phyloP scores from a whole-genome alignment of 1,284 basidiomycete genomes.

The Trichosporon sp. region DNA sequence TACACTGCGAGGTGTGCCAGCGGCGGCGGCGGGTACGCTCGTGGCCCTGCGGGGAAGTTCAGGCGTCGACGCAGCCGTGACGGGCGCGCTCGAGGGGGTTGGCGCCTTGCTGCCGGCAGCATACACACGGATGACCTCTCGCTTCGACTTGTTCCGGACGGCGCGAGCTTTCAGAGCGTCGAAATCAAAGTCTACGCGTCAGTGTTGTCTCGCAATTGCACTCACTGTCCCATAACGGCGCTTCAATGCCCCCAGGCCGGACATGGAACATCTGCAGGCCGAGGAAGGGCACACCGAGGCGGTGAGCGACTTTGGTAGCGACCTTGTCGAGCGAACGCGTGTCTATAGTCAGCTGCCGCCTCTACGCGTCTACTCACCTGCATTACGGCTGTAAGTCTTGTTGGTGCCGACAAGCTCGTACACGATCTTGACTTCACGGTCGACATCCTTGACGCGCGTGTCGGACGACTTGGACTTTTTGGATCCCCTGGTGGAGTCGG shows the following conservation, averaged over 20 bases:
- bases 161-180: conserved; percentile 29
- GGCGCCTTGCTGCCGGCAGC: conserved; percentile 11
- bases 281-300: conserved; percentile 14
- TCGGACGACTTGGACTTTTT: conserved; percentile 14
- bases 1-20: conserved; percentile 11
- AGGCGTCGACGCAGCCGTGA: not conserved
- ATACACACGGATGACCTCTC: conserved; percentile 19
- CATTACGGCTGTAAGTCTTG: conserved; percentile 2
- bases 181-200: conserved; percentile 31
- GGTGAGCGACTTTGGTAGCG: conserved; percentile 12
- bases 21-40: not conserved
- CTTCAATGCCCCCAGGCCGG: conserved; percentile 27
- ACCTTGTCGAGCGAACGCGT: conserved; percentile 11
- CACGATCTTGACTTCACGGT: conserved; percentile 9
- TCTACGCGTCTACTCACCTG: conserved; percentile 4
- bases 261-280: conserved; percentile 27
- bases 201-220: not conserved
- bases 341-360: not conserved
- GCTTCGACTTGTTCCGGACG: conserved; percentile 13
- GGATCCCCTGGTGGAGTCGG: not conserved
- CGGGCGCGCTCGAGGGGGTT: not conserved
- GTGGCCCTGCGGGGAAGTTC: conserved; percentile 1
- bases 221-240: conserved; percentile 35
- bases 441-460: not conserved
- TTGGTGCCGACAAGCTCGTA: conserved; percentile 18